phyloP scores from a whole-genome alignment of 108 stramenopile species.

The Asterionellopsis glacialis region DNA sequence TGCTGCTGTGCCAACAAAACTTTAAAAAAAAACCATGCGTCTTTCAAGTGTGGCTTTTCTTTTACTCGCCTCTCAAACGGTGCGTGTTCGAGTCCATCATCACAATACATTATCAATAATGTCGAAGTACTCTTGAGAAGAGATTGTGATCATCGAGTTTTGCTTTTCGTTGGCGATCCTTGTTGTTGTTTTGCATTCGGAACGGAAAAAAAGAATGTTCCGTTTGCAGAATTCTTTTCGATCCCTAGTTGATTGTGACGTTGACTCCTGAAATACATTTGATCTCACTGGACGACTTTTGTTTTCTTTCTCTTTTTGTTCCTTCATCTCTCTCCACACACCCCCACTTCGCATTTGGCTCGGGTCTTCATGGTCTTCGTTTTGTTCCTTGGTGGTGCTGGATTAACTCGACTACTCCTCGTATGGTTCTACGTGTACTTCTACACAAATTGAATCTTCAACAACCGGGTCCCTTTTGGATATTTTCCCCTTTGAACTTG shows the following conservation, averaged over 20 bases:
- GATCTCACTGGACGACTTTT: too few species aligned
- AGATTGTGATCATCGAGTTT: too few species aligned
- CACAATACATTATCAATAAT: not conserved
- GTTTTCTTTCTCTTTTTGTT: too few species aligned
- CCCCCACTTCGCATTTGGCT: too few species aligned
- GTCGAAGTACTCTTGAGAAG: too few species aligned
- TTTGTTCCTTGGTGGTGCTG: not conserved
- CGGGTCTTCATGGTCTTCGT: not conserved
- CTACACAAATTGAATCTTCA: constrained; percentile 15
- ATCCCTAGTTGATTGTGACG: too few species aligned
- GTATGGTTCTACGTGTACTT: not conserved
- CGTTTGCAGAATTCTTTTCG: too few species aligned
- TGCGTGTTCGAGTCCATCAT: not conserved
- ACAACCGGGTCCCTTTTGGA: constrained; percentile 27
- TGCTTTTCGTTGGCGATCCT: too few species aligned
- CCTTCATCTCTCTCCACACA: too few species aligned
- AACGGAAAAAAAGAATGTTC: too few species aligned
- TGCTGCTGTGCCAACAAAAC: not conserved
- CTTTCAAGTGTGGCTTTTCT: not conserved
- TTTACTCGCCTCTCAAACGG: not conserved
- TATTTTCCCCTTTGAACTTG: constrained; percentile 3
- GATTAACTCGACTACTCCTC: not conserved
- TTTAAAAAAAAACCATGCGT: not conserved
- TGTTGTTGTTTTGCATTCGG: too few species aligned
- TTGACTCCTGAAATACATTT: too few species aligned